Evolutionary conservation across 78 protist genomes (phyloP).

Genomic region (Salpingoeca rosetta): DNA sequence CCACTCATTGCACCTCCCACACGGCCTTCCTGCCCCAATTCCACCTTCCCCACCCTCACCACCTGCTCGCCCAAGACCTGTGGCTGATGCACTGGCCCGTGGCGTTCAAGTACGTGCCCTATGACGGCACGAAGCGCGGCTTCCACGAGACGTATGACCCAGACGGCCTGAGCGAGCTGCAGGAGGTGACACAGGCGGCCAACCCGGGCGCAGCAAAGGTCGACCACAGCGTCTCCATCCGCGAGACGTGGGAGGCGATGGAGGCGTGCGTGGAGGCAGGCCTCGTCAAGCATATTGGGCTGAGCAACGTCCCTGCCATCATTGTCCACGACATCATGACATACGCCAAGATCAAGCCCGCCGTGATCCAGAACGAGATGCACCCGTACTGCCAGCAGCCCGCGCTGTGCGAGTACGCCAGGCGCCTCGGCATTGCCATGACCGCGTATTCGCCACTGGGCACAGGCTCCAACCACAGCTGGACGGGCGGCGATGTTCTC

Average conservation of each 20-base stretch:
- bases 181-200: background rate
- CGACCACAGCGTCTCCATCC: constrained; percentile 3
- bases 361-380: constrained; percentile 60
- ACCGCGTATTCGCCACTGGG: constrained; percentile 56
- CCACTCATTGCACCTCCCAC: too few species aligned
- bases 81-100: constrained; percentile 72
- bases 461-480: background rate
- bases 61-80: too few species aligned
- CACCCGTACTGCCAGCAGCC: constrained; percentile 58
- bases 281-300: constrained; percentile 42
- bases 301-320: constrained; percentile 37
- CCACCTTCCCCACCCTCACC: too few species aligned
- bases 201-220: background rate
- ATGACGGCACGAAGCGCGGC: background rate
- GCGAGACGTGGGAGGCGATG: constrained; percentile 70
- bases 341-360: constrained; percentile 36
- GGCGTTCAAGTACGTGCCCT: constrained; percentile 26
- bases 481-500: background rate
- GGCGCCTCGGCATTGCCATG: constrained; percentile 23
- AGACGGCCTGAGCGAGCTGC: background rate
- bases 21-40: too few species aligned
- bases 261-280: constrained; percentile 52
- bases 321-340: constrained; percentile 22
- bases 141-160: constrained; percentile 6
- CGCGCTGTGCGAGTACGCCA: constrained; percentile 19